Conservation (phyloP, 768 basidiomycete genomes). For the Xerocomus brunneocitrinus region DNA sequence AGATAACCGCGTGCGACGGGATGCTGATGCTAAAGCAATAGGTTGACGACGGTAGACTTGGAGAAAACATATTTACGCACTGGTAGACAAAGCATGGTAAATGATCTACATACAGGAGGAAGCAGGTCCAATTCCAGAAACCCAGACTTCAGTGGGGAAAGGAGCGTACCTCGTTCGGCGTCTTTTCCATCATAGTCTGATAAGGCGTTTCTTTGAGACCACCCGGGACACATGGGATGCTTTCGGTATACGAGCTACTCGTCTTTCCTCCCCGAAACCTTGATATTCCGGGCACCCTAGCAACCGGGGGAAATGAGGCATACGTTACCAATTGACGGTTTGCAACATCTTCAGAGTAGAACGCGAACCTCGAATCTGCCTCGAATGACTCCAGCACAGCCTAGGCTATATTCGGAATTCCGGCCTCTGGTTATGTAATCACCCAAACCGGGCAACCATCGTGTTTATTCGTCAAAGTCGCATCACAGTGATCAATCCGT, state of each 20-base stretch:
- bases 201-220: conserved; percentile 91
- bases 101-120: conserved; percentile 62
- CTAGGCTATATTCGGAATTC: no score
- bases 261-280: conserved; percentile 85
- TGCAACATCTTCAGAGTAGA: conserved; percentile 60
- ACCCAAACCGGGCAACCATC: not conserved
- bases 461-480: not conserved
- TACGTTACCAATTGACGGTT: conserved; percentile 66
- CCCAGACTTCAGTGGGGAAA: not conserved
- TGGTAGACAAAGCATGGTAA: conserved; percentile 54
- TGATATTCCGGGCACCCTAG: conserved; percentile 52
- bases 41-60: not conserved
- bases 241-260: conserved; percentile 84
- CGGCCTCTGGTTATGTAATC: not conserved
- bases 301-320: conserved; percentile 17
- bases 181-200: conserved; percentile 72
- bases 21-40: conserved; percentile 2
- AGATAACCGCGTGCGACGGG: conserved; percentile 16
- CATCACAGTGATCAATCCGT: no score
- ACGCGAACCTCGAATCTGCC: not conserved
- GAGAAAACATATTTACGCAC: conserved; percentile 1
- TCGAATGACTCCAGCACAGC: not conserved
- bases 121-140: not conserved
- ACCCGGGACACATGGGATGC: conserved; percentile 91
- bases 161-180: conserved; percentile 80